Percentiles rank a stretch among this genome's conserved stretches.
Conservation (phyloP, 2,329 filamentous ascomycete genomes). For the Fusarium ramigenum region DNA sequence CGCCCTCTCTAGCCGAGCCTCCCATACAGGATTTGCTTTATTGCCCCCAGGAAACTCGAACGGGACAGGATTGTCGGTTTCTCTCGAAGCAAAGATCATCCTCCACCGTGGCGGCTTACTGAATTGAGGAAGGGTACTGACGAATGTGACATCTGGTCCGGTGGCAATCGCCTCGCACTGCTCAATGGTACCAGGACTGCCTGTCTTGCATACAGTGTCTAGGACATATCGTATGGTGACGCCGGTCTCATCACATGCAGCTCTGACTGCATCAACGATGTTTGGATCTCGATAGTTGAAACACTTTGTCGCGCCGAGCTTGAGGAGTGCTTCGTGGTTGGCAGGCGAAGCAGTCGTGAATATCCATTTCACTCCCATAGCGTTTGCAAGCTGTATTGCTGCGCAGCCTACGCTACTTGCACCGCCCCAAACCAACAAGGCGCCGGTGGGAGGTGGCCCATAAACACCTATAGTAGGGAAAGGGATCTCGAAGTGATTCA, state of each 20-base stretch:
- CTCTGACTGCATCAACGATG: not conserved
- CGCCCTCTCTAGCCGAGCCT: not conserved
- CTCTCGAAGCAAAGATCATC: not conserved
- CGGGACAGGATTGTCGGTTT: not conserved
- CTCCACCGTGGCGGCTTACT: not conserved
- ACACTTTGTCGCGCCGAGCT: not conserved
- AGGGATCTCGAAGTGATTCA: not conserved
- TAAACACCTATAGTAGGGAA: not conserved
- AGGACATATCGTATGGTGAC: not conserved
- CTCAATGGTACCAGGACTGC: not conserved
- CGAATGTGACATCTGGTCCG: not conserved
- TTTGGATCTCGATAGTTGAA: not conserved
- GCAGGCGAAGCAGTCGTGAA: not conserved
- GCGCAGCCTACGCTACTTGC: not conserved
- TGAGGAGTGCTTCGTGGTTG: not conserved
- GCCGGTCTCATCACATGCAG: not conserved
- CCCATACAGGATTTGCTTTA: not conserved
- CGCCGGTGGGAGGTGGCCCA: rapidly evolving
- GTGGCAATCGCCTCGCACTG: not conserved
- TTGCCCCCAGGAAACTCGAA: not conserved
- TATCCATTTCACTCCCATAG: not conserved
- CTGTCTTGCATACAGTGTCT: not conserved
- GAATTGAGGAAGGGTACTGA: not conserved
- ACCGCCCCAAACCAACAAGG: not conserved
- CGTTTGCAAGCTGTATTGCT: not conserved